phyloP scores from a whole-genome alignment of 805 yeast genomes.

The Schizosaccharomyces japonicus region DNA sequence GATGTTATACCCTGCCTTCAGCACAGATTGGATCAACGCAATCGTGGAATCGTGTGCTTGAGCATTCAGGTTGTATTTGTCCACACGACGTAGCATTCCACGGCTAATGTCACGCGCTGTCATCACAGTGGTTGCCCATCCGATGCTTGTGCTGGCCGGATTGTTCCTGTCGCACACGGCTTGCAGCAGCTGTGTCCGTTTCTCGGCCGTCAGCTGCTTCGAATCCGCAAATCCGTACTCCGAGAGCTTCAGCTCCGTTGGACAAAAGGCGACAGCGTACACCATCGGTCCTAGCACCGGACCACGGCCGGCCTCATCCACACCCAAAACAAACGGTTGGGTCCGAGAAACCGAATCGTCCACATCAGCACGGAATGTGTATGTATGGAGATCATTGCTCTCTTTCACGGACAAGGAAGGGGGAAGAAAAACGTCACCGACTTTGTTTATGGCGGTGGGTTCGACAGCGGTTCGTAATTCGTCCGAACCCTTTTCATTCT shows the following conservation, averaged over 20 bases:
- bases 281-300: conserved; percentile 95
- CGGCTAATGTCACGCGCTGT: conserved; percentile 69
- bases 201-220: conserved; percentile 53
- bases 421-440: too few species aligned
- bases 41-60: conserved; percentile 95
- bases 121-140: conserved; percentile 71
- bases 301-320: conserved; percentile 97
- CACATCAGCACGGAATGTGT: too few species aligned
- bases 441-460: too few species aligned
- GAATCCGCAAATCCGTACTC: conserved; percentile 80
- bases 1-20: conserved; percentile 38
- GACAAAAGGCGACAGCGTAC: conserved; percentile 65
- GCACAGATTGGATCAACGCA: conserved; percentile 39
- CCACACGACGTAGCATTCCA: conserved; percentile 58
- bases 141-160: conserved; percentile 34
- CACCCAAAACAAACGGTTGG: conserved; percentile 37
- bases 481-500: too few species aligned
- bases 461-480: too few species aligned
- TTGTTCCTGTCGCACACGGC: conserved; percentile 26
- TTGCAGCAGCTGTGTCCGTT: conserved; percentile 37
- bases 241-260: conserved; percentile 28
- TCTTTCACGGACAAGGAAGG: too few species aligned
- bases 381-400: too few species aligned
- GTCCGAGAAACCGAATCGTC: conserved; percentile 5
- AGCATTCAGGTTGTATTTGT: conserved; percentile 57